These are phyloP conservation scores for Aspergillus carlsbadensis DNA, from an alignment of 495 filamentous ascomycete genomes.

Conservation along the genomic window DNA sequence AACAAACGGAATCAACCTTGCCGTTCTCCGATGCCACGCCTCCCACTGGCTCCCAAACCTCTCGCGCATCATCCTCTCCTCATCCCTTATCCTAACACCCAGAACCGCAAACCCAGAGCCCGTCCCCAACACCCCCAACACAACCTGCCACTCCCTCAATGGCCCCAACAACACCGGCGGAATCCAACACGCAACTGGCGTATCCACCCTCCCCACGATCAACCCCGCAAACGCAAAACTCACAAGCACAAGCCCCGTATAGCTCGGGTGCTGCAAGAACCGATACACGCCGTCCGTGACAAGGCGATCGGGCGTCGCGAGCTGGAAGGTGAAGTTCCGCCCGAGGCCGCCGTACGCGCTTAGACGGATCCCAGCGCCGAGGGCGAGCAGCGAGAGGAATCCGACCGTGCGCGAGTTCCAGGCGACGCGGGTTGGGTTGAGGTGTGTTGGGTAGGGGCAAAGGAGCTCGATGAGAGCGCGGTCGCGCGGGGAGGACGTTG, in stretches of 20 bases:
- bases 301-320: constrained; percentile 41
- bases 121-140: not conserved
- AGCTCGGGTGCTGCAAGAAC: constrained; percentile 51
- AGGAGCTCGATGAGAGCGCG: not conserved
- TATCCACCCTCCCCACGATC: constrained; percentile 33
- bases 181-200: constrained; percentile 25
- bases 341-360: constrained; percentile 28
- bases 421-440: not conserved
- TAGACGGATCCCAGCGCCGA: constrained; percentile 3
- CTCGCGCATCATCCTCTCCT: constrained; percentile 41
- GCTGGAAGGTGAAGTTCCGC: constrained; percentile 46
- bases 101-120: not conserved
- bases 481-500: not conserved
- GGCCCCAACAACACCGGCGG: not conserved
- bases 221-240: constrained; percentile 20
- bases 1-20: constrained; percentile 26
- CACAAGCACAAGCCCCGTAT: constrained; percentile 33
- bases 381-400: not conserved
- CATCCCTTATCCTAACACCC: constrained; percentile 29
- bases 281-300: constrained; percentile 43
- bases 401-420: constrained; percentile 4
- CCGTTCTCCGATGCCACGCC: constrained; percentile 36
- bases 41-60: constrained; percentile 46
- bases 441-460: constrained; percentile 3
- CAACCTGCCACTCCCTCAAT: not conserved